These are phyloP conservation scores for Rozella allomycis DNA, from an alignment of 371 early-diverging fungal genomes.

Conservation along the genomic window DNA sequence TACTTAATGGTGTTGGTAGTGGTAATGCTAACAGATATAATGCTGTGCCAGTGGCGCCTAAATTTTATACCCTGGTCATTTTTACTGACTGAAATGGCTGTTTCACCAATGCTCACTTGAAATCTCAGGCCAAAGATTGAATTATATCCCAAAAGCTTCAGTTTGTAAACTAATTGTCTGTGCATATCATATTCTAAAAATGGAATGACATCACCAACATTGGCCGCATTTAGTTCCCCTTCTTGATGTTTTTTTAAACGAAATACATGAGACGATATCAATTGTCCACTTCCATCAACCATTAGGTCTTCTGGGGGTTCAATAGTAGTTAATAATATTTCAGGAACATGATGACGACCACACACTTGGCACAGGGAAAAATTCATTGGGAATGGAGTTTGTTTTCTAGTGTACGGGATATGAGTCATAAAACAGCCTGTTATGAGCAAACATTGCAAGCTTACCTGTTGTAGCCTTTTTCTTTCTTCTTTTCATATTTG, in stretches of 20 bases:
- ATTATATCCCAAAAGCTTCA: slow-evolving; percentile 42
- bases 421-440: slow-evolving; percentile 38
- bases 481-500: no score
- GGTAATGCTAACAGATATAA: slow-evolving; percentile 38
- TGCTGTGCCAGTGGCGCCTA: slow-evolving; percentile 45
- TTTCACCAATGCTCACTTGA: slow-evolving; percentile 39
- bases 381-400: slow-evolving; percentile 42
- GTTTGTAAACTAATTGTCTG: slow-evolving; percentile 44
- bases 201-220: slow-evolving; percentile 44
- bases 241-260: slow-evolving; percentile 31
- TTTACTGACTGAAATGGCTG: neutral
- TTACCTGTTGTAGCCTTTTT: no score
- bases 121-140: slow-evolving; percentile 46
- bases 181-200: slow-evolving; percentile 56
- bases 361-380: slow-evolving; percentile 36
- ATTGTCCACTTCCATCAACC: slow-evolving; percentile 17
- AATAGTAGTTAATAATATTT: slow-evolving; percentile 38
- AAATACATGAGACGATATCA: slow-evolving; percentile 35
- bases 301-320: slow-evolving; percentile 42
- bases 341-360: slow-evolving; percentile 40
- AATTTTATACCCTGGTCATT: neutral
- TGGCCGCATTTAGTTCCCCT: slow-evolving; percentile 9
- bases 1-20: slow-evolving; percentile 11
- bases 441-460: no score
- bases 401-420: slow-evolving; percentile 30